phyloP scores from a whole-genome alignment of 306 rosid species.

The Citrullus mucosospermus region DNA sequence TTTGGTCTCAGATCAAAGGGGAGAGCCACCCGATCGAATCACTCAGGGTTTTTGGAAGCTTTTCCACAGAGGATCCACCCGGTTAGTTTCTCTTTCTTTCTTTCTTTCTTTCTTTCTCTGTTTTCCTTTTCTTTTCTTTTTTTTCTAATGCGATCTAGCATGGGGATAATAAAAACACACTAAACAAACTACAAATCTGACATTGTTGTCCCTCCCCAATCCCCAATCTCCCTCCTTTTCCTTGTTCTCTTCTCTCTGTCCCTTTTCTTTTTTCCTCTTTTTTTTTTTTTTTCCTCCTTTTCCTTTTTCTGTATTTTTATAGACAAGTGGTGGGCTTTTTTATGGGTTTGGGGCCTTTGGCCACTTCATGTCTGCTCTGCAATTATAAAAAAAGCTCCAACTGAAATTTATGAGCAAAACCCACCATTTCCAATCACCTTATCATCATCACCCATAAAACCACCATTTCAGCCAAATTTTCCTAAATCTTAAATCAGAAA shows the following conservation, averaged over 20 bases:
- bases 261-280: not conserved
- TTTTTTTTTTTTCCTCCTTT: slow-evolving; percentile 13
- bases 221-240: not conserved
- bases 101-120: not conserved
- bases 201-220: slow-evolving; percentile 31
- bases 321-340: slow-evolving; percentile 21
- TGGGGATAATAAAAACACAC: slow-evolving; percentile 32
- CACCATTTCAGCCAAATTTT: slow-evolving; percentile 30
- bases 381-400: slow-evolving; percentile 31
- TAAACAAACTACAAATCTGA: slow-evolving; percentile 60
- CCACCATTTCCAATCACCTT: slow-evolving; percentile 18
- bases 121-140: not conserved
- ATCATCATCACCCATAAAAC: slow-evolving; percentile 13
- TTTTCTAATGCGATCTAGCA: slow-evolving; percentile 57
- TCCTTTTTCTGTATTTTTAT: slow-evolving; percentile 21
- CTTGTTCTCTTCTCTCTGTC: not conserved
- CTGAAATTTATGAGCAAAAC: slow-evolving; percentile 6
- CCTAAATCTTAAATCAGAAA: slow-evolving; percentile 1
- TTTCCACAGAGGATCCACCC: slow-evolving; percentile 42
- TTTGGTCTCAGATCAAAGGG: slow-evolving; percentile 40
- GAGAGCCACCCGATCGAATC: slow-evolving; percentile 31
- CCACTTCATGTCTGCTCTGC: slow-evolving; percentile 40
- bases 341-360: slow-evolving; percentile 10
- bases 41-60: slow-evolving; percentile 41
- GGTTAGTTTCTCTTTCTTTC: slow-evolving; percentile 12